Base-by-base conservation (phyloP, 176 grass and related monocot genomes). In the Oryza coarctata region DNA sequence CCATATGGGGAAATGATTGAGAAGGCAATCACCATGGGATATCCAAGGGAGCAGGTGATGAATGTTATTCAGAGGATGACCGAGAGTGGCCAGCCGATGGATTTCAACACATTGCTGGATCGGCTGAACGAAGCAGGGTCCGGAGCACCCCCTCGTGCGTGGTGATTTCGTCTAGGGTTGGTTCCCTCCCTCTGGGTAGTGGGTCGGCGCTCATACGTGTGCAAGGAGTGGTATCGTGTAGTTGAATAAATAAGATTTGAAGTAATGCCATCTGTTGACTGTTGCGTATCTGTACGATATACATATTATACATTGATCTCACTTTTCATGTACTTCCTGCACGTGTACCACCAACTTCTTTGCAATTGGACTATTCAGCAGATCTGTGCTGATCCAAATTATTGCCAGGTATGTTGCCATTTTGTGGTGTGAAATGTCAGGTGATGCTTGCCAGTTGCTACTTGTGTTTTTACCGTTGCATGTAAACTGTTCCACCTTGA, bases 1-100 rank as follows among this genome's bases (percentile, higher is more conserved):
- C 93, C 97, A 27, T 92, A 81, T 7, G 91, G 91, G 2, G 91
- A 99, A 7, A 83, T 96, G 73, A 86, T 99, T 2, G 93, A 99
- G 84, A 99, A 96, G 80, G 93, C 97, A 6, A 92, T 92, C 20
- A 30, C 80, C 65, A 96, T 99, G 97, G 97, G 97, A 65, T 99
- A 99, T 71, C 76, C 91, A 70, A 96, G 87, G 83, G 91, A 99
- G 30, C 91, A 90, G 70, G 93, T 92, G 49, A 31, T 76, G 50
- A 92, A 80, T 69, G 74, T 86, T 73, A 87, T 87, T 13, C 86
- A 93, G 80, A 94, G 94, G 89, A 90, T 95, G 84, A 68, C 80
- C 0, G 93, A 90, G 70, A 88, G 76, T 47, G 91, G 93, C 15
- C 97, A 99, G 74, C 66, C 70, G 27, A 65, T 99, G 74, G 97